Evolutionary conservation across 768 basidiomycete genomes (phyloP).

Genomic region (Tylopilus rubrobrunneus): DNA sequence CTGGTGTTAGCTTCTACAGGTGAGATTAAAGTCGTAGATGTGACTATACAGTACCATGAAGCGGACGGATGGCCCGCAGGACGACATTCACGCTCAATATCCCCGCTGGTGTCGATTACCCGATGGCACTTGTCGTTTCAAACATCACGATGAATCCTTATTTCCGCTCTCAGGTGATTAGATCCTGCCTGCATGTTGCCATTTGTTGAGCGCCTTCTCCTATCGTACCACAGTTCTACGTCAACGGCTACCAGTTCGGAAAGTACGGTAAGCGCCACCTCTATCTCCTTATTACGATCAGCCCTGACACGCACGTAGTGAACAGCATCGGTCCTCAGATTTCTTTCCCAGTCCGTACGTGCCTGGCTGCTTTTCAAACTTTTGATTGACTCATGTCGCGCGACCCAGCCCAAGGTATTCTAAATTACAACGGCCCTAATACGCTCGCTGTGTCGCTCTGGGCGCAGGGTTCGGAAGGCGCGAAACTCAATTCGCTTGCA

Average conservation of each 20-base stretch:
- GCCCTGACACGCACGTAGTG: constrained; percentile 12
- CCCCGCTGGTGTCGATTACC: constrained; percentile 46
- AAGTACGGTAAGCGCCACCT: constrained; percentile 19
- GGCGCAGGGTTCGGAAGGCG: constrained; percentile 40
- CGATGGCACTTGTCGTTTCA: constrained; percentile 41
- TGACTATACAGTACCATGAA: not conserved
- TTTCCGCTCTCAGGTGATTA: constrained; percentile 34
- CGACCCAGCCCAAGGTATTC: constrained; percentile 43
- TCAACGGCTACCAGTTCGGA: constrained; percentile 27
- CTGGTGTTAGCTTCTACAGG: constrained; percentile 51
- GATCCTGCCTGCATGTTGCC: not conserved
- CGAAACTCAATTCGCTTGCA: constrained; percentile 37
- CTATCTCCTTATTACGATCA: too few relatives aligned
- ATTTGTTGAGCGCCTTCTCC: not conserved
- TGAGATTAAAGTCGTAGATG: constrained; percentile 4
- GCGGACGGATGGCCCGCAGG: constrained; percentile 10
- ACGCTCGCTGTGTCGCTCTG: constrained; percentile 48
- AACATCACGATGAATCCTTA: constrained; percentile 42
- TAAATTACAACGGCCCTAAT: constrained; percentile 45
- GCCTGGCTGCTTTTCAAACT: not conserved
- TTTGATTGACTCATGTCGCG: constrained; percentile 5
- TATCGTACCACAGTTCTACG: constrained; percentile 16
- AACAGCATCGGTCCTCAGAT: constrained; percentile 25
- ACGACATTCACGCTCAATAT: constrained; percentile 40
- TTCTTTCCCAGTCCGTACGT: constrained; percentile 26